Evolutionary conservation across 371 early-diverging fungal genomes (phyloP).

Genomic region (Encephalitozoon intestinalis): DNA sequence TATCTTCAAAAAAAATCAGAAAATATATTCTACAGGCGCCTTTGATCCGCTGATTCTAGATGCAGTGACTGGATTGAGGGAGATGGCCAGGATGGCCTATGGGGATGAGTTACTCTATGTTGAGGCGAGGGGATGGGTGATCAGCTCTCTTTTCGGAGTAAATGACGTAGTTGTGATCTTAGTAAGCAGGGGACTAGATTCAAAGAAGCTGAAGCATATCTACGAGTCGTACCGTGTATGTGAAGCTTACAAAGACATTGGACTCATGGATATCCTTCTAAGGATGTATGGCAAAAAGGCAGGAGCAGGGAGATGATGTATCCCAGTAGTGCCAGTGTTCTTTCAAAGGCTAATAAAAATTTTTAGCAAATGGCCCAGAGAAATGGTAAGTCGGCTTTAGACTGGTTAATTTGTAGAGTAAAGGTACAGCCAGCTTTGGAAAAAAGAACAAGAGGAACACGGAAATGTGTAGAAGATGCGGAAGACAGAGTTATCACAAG

Average conservation of each 20-base stretch:
- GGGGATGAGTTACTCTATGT: neutral
- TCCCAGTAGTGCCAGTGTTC: neutral
- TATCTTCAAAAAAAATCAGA: neutral
- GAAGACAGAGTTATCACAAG: slow-evolving; percentile 91
- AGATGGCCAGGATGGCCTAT: neutral
- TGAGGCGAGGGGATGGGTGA: neutral
- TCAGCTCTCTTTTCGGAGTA: neutral
- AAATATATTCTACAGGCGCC: neutral
- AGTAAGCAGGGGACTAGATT: neutral
- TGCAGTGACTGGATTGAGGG: neutral
- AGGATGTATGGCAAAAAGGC: neutral
- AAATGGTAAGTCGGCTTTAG: slow-evolving; percentile 25
- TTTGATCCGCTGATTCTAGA: slow-evolving; percentile 4
- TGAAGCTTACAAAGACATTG: neutral
- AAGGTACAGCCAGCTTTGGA: slow-evolving; percentile 98
- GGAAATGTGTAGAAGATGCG: slow-evolving; percentile 93
- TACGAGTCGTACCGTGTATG: neutral
- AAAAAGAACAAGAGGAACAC: slow-evolving; percentile 97
- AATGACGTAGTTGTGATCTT: neutral
- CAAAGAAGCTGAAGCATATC: neutral
- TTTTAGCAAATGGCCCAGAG: slow-evolving; percentile 3
- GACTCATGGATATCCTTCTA: neutral
- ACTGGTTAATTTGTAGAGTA: slow-evolving; percentile 56
- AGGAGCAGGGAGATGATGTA: neutral
- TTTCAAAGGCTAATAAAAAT: neutral